A percentile compares a stretch with the other conserved stretches of the same genome.
Evolutionary conservation across 2,329 filamentous ascomycete species (phyloP).

Genomic region (Cadophora gregata): DNA sequence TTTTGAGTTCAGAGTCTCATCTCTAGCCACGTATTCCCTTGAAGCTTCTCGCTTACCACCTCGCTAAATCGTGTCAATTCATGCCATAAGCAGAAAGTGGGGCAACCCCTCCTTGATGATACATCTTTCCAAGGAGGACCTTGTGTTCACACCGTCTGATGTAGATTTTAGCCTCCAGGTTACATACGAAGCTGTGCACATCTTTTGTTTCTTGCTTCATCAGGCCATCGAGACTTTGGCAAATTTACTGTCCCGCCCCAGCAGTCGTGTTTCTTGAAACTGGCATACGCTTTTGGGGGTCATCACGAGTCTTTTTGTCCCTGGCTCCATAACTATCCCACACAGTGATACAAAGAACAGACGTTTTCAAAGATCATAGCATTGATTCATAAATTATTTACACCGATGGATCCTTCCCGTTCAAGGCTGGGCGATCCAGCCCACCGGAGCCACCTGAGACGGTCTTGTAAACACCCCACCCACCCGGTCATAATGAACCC

Average conservation of each 20-base stretch:
- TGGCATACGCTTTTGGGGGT: not conserved
- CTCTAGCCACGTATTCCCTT: not conserved
- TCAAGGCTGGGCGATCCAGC: too few species aligned
- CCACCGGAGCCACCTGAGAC: too few species aligned
- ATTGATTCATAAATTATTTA: too few species aligned
- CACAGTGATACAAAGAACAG: too few species aligned
- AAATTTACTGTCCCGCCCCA: not conserved
- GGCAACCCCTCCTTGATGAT: not conserved
- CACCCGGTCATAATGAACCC: too few species aligned
- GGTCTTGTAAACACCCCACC: too few species aligned
- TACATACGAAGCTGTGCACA: not conserved
- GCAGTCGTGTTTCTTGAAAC: not conserved
- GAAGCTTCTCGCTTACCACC: not conserved
- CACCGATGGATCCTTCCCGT: too few species aligned
- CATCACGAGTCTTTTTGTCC: not conserved
- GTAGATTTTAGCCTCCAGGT: not conserved
- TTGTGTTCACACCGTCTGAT: not conserved
- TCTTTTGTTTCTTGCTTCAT: not conserved
- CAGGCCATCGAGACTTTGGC: not conserved
- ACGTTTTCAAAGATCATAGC: too few species aligned
- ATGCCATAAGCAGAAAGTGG: slow-evolving; percentile 13
- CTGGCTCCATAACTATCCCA: too few species aligned
- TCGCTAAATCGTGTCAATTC: not conserved
- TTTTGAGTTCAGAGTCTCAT: not conserved
- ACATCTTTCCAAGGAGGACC: not conserved